Evolutionary conservation across 257 asterid species (phyloP).

Genomic region (Solanum chmielewskii): DNA sequence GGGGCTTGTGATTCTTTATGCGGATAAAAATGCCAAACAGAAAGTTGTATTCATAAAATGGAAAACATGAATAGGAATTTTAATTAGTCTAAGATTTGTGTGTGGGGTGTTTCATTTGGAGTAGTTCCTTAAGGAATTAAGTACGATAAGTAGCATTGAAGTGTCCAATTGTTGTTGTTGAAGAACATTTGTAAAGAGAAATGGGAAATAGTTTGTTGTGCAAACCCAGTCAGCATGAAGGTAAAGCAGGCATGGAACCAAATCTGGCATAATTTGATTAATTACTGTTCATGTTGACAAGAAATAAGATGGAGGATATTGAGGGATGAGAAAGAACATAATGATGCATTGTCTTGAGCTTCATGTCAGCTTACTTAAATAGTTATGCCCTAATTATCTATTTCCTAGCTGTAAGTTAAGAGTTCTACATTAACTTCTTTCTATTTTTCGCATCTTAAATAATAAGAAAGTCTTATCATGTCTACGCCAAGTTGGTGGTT

Average conservation of each 20-base stretch:
- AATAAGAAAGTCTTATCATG: background rate
- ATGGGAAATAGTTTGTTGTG: background rate
- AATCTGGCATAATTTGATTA: background rate
- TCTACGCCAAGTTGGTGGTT: background rate
- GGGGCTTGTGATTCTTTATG: background rate
- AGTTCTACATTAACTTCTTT: background rate
- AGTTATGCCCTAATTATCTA: background rate
- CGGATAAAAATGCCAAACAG: background rate
- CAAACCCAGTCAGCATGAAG: background rate
- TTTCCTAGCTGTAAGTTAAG: background rate
- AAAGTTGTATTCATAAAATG: background rate
- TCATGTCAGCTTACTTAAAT: background rate
- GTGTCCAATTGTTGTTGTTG: background rate
- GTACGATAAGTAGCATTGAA: background rate
- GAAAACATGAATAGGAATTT: background rate
- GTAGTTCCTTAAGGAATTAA: background rate
- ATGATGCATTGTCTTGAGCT: background rate
- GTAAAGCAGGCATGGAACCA: background rate
- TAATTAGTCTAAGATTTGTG: background rate
- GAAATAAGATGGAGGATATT: background rate
- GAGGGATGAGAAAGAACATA: background rate
- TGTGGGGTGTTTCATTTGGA: background rate
- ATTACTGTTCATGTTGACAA: background rate
- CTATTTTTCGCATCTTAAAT: background rate
- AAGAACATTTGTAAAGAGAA: background rate